Evolutionary conservation across 768 basidiomycete genomes (phyloP).

Genomic region (Suillus discolor): DNA sequence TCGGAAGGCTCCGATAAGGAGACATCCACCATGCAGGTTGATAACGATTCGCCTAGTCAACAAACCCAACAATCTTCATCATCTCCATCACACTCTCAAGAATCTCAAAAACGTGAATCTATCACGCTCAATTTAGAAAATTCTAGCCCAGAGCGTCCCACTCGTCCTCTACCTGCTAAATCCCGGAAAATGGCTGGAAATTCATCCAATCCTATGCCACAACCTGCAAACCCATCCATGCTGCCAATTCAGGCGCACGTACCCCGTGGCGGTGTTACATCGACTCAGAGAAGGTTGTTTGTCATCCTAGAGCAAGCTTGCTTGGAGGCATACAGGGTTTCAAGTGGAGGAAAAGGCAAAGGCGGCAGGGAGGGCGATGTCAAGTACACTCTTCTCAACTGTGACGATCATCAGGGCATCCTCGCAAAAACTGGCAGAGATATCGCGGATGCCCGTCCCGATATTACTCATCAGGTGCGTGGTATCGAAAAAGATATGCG

Average conservation of each 20-base stretch:
- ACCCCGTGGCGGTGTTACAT: constrained; percentile 53
- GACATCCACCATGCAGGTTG: constrained; percentile 33
- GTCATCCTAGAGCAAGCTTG: constrained; percentile 95
- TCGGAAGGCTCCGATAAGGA: constrained; percentile 38
- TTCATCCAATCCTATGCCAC: constrained; percentile 45
- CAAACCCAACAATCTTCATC: constrained; percentile 5
- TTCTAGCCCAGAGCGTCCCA: constrained; percentile 51
- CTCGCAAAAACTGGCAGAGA: constrained; percentile 96
- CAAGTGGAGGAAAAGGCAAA: constrained; percentile 56
- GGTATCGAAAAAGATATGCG: neutral
- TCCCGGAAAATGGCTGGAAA: constrained; percentile 52
- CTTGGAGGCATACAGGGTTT: constrained; percentile 90
- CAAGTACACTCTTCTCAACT: constrained; percentile 96
- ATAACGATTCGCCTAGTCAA: constrained; percentile 8
- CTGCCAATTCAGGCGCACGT: constrained; percentile 83
- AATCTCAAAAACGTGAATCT: constrained; percentile 19
- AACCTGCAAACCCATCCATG: constrained; percentile 72
- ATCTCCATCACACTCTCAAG: constrained; percentile 11
- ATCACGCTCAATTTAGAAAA: constrained; percentile 24
- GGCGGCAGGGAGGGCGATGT: constrained; percentile 68
- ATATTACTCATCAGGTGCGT: constrained; percentile 96
- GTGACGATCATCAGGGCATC: constrained; percentile 99
- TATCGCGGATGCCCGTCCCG: constrained; percentile 98
- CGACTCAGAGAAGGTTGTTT: constrained; percentile 70
- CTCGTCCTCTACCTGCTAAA: constrained; percentile 62